Conservation (phyloP, 345 rosid genomes). For the Citrus medica region DNA sequence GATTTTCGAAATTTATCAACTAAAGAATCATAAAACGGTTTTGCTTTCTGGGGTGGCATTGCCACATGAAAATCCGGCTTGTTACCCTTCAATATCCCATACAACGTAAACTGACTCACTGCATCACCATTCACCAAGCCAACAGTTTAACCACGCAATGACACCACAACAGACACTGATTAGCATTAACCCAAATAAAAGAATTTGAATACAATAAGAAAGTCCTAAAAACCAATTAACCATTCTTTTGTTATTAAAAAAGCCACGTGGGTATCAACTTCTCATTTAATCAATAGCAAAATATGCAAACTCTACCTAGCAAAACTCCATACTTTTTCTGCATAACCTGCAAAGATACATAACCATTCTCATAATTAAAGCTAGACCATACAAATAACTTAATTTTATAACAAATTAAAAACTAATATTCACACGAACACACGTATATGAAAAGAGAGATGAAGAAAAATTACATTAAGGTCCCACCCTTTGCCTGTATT, state of each 20-base stretch:
- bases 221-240: background rate
- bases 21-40: slow-evolving; percentile 64
- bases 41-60: slow-evolving; percentile 84
- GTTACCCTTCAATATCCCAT: slow-evolving; percentile 93
- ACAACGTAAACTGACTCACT: slow-evolving; percentile 93
- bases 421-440: background rate
- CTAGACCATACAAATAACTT: background rate
- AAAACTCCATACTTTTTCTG: slow-evolving; percentile 71
- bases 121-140: slow-evolving; percentile 23
- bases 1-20: slow-evolving; percentile 60
- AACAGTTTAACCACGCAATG: slow-evolving; percentile 7
- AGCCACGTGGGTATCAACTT: background rate
- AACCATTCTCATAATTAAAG: background rate
- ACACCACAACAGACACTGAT: background rate
- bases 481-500: slow-evolving; percentile 81
- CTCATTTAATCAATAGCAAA: background rate
- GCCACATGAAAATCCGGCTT: slow-evolving; percentile 96
- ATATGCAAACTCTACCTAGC: slow-evolving; percentile 41
- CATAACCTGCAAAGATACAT: slow-evolving; percentile 60
- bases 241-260: background rate
- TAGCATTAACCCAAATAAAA: background rate
- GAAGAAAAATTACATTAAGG: slow-evolving; percentile 49
- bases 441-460: background rate
- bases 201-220: background rate
- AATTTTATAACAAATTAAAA: background rate